Evolutionary conservation across 2,329 filamentous ascomycete species (phyloP), one percentile per base, ranked within the genome.

Genomic region (Pyrenochaeta sp.): DNA sequence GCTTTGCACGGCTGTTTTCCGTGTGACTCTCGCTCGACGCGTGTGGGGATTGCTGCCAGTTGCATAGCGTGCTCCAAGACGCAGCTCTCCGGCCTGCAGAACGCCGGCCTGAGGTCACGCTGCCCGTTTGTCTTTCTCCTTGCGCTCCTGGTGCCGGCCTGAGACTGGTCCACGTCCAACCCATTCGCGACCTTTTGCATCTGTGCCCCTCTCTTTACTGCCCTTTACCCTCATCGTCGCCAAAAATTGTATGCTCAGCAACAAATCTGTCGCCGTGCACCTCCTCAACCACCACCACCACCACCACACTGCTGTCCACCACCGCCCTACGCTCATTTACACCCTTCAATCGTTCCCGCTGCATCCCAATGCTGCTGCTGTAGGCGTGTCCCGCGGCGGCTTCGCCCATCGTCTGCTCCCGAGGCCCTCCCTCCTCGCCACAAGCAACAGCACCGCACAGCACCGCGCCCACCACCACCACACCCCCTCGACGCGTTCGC

Each of bases 291-390:
- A n/a, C n/a, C n/a, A n/a, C n/a, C n/a, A n/a, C n/a, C 50, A 18
- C 53, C 39, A 31, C 46, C 40, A 30, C 45, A 46, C 33, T 47
- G 14, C 39, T 40, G 23, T 12, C 35, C 37, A 33, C 49, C 31
- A 6, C 49, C n/a, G 40, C 50, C 44, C 46, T 36, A 53, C 62
- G 40, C 59, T 58, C 64, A 54, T 56, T 61, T 48, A 5, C 61
- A 49, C 49, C 50, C 21, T 51, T 57, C 67, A 72, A 71, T 72
- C 64, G 66, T 66, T 64, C 53, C 39, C 27, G 46, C 45, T 32
- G 33, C 54, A 52, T 48, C 54, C 61, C 64, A 46, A 75, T 75
- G 71, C 67, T 59, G 54, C 52, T 35, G 21, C 51, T 60, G 32
- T 72, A 64, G 59, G 15, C 48, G 39, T 44, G 56, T 56, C 51